A percentile compares a stretch with the other conserved stretches of the same genome.
Conservation (phyloP, 1,284 basidiomycete genomes). For the Marasmius oreades region DNA sequence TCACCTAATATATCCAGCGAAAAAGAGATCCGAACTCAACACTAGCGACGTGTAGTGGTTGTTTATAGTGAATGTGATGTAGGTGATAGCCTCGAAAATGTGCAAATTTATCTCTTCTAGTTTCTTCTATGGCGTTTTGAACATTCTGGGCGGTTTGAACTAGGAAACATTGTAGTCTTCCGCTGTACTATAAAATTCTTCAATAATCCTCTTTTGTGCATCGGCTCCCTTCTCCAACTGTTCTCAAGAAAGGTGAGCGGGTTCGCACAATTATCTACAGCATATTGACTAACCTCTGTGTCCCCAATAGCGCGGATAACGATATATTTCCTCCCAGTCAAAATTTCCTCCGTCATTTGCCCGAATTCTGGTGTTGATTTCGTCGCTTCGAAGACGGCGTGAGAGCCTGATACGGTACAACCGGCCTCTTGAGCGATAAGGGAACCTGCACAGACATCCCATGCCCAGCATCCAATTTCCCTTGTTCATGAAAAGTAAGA, state of each 20-base stretch:
- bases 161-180: constrained; percentile 46
- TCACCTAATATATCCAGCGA: neutral
- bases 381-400: constrained; percentile 43
- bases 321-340: constrained; percentile 85
- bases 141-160: neutral
- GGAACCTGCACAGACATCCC: constrained; percentile 92
- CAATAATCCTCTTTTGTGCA: constrained; percentile 77
- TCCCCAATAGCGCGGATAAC: constrained; percentile 71
- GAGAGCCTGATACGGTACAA: constrained; percentile 71
- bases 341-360: constrained; percentile 63
- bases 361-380: constrained; percentile 36
- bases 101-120: neutral
- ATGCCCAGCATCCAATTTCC: constrained; percentile 94
- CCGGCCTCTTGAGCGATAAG: constrained; percentile 92
- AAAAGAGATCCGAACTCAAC: constrained; percentile 10
- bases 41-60: constrained; percentile 4
- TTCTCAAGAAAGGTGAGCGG: neutral
- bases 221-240: constrained; percentile 64
- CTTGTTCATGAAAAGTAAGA: constrained; percentile 33
- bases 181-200: constrained; percentile 82
- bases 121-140: neutral
- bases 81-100: neutral
- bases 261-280: constrained; percentile 1
- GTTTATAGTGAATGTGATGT: neutral
- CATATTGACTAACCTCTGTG: constrained; percentile 39